Base-by-base conservation (phyloP, 352 stramenopile genomes). In the Globisporangium middletonii region DNA sequence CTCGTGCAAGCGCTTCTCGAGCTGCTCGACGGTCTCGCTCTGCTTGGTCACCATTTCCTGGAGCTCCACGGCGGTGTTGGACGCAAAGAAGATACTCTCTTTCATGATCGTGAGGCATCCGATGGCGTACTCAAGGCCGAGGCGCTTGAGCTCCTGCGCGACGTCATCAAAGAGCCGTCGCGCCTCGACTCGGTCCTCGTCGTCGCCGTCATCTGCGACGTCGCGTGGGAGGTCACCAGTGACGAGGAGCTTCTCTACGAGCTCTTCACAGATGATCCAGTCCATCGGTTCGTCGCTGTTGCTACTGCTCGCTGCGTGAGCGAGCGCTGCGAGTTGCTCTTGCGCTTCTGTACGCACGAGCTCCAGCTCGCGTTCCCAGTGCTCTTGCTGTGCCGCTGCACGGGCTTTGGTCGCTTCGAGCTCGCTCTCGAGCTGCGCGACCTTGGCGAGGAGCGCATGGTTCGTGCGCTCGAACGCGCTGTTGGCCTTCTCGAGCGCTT, bases 51-150 rank as follows among this genome's bases (percentile, higher is more conserved):
- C 71, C 28, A 77, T 68, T 6, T 90, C 77, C 26, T 90, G 77
- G 4, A 87, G 57, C 50, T 90, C 79, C 7, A 69, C 66, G 0
- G 77, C 71, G 4, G 82, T 75, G 43, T 77, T 86, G 2, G 74
- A 87, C 0, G 78, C 77, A 50, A 84, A 86, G 30, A 89, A 70
- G 3, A 81, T 76, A n/a, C 70, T 89, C 52, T 89, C 77, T n/a
- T 86, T 86, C 59, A 89, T 58, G 16, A 85, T 65, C 8, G 60
- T 51, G 0, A 92, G 60, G 53, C 82, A 90, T 1, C 66, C 77
- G 15, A 92, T 43, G 3, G 79, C 82, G 44, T 64, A 74, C 7
- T 63, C 68, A 33, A 89, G 64, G 0, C 79, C 82, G 4, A 73
- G 55, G 13, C 65, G 53, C 8, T 70, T 64, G 19, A 92, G 72